These are phyloP conservation scores for Geotrichum cucujoidarum DNA, from an alignment of 1,139 yeast genomes.

Conservation along the genomic window DNA sequence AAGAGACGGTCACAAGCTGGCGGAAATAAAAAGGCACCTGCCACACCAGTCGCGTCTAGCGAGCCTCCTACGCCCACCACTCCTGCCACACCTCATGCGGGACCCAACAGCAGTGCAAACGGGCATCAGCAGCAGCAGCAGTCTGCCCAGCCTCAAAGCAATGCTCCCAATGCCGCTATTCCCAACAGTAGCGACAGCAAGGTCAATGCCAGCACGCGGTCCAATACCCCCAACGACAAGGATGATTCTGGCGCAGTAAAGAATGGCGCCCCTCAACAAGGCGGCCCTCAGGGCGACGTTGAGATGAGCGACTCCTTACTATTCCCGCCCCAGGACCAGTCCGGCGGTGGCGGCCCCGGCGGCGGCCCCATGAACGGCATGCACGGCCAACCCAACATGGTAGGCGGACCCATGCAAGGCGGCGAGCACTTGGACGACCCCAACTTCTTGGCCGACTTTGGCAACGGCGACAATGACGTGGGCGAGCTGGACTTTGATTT, in stretches of 20 bases:
- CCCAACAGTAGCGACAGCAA: not conserved
- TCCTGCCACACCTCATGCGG: conserved; percentile 32
- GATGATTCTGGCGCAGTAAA: not conserved
- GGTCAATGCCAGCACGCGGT: not conserved
- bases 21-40: conserved; percentile 21
- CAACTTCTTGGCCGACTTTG: conserved; percentile 32
- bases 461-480: conserved; percentile 22
- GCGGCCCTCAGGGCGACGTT: not conserved
- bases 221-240: not conserved
- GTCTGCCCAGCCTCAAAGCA: not conserved
- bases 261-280: not conserved
- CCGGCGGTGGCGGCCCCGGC: not conserved
- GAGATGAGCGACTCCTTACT: not conserved
- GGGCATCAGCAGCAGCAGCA: not conserved
- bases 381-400: not conserved
- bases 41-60: conserved; percentile 32
- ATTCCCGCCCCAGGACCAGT: not conserved
- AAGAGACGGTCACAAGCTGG: conserved; percentile 28
- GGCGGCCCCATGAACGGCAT: not conserved
- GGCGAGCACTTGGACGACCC: conserved; percentile 27
- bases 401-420: conserved; percentile 11
- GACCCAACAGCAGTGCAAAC: conserved; percentile 11
- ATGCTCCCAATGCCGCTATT: not conserved
- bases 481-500: conserved; percentile 37
- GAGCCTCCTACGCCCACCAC: conserved; percentile 42